Conservation (phyloP, 305 asterid species). For the Coffea humblotiana region DNA sequence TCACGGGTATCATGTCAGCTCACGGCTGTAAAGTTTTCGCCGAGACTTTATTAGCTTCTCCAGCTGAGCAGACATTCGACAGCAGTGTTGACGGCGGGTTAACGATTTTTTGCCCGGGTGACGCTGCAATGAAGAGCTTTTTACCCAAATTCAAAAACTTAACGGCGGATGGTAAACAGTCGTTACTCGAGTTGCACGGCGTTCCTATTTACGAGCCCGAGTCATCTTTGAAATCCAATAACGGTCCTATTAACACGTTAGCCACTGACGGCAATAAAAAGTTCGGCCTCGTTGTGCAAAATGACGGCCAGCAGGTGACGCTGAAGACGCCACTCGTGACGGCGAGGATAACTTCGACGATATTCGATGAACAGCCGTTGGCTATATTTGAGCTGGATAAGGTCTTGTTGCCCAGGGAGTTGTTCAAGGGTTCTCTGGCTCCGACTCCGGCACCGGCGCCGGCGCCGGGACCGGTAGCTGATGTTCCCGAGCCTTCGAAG, state of each 20-base stretch:
- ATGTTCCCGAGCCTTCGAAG: constrained; percentile 57
- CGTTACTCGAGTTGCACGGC: constrained; percentile 69
- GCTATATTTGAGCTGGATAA: constrained; percentile 57
- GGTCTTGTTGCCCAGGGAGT: constrained; percentile 70
- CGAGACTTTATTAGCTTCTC: constrained; percentile 50
- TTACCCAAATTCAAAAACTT: constrained; percentile 65
- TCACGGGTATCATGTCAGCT: constrained; percentile 67
- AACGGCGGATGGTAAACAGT: constrained; percentile 49
- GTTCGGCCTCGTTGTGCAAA: constrained; percentile 61
- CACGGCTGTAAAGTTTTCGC: constrained; percentile 87
- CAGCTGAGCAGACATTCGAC: constrained; percentile 58
- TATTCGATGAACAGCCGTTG: constrained; percentile 64
- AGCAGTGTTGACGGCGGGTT: constrained; percentile 61
- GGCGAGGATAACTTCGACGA: constrained; percentile 57
- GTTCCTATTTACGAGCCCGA: constrained; percentile 64
- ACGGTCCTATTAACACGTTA: constrained; percentile 58
- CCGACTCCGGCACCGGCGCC: constrained; percentile 57
- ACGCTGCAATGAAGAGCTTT: constrained; percentile 70
- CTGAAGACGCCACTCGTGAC: constrained; percentile 58
- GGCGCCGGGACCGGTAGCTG: constrained; percentile 49
- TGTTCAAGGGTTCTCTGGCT: constrained; percentile 60
- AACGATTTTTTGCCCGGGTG: constrained; percentile 86
- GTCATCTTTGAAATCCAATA: constrained; percentile 56
- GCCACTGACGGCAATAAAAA: constrained; percentile 72
- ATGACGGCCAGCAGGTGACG: constrained; percentile 73